Percentiles rank a stretch among this genome's conserved stretches.
These are phyloP conservation scores for Mariannaea sp. DNA, from an alignment of 2,329 filamentous ascomycete genomes.

Conservation along the genomic window DNA sequence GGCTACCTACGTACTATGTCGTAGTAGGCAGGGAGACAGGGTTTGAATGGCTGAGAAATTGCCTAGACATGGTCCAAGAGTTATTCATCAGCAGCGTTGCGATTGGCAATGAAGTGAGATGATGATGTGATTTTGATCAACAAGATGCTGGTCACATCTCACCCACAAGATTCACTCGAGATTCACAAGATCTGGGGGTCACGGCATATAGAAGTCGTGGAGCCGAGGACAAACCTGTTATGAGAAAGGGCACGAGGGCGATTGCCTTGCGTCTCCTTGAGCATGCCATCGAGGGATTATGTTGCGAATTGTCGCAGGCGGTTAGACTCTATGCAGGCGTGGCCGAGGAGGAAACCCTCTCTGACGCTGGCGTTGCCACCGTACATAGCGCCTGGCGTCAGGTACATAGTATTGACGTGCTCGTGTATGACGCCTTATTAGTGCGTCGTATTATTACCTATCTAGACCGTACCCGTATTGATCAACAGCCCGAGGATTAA, in stretches of 20 bases:
- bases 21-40: background rate
- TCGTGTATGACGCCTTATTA: constrained; percentile 6
- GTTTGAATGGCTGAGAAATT: constrained; percentile 26
- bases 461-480: too few relatives aligned
- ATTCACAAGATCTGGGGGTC: constrained; percentile 14
- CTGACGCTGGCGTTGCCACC: constrained; percentile 22
- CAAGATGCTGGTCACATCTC: constrained; percentile 12
- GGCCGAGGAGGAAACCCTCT: background rate
- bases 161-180: constrained; percentile 15
- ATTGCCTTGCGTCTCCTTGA: constrained; percentile 23
- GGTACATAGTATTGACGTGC: constrained; percentile 5
- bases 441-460: too few relatives aligned
- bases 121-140: constrained; percentile 26
- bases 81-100: constrained; percentile 5
- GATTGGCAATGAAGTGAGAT: constrained; percentile 6
- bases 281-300: constrained; percentile 32
- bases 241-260: constrained; percentile 28
- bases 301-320: constrained; percentile 28
- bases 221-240: constrained; percentile 21
- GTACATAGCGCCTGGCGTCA: constrained; percentile 12
- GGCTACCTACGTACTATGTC: too few relatives aligned
- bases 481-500: too few relatives aligned
- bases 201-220: constrained; percentile 11
- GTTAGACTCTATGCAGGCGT: constrained; percentile 3
- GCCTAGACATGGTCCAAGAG: constrained; percentile 19